Evolutionary conservation across 306 rosid species (phyloP).

Genomic region (Acacia melanoxylon): DNA sequence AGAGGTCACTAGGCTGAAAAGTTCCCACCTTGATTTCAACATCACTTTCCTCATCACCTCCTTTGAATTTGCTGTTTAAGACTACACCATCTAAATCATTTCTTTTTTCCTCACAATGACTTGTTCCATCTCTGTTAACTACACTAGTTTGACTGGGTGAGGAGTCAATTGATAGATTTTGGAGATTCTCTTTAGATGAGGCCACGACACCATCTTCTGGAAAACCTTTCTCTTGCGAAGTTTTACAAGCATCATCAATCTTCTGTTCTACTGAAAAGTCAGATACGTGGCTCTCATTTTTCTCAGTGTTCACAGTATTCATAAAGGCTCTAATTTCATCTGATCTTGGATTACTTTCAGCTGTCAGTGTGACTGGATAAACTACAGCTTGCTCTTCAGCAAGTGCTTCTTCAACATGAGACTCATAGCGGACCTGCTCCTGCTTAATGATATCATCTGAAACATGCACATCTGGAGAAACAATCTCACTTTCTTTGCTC

Average conservation of each 20-base stretch:
- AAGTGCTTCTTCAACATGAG: conserved; percentile 33
- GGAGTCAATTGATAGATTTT: conserved; percentile 29
- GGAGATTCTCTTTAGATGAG: conserved; percentile 26
- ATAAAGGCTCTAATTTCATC: conserved; percentile 36
- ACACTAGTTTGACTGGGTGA: conserved; percentile 32
- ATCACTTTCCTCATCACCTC: conserved; percentile 33
- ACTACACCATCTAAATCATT: conserved; percentile 31
- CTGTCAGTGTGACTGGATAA: conserved; percentile 19
- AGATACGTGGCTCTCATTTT: conserved; percentile 13
- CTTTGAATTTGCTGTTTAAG: conserved; percentile 29
- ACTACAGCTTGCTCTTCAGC: conserved; percentile 39
- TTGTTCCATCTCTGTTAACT: conserved; percentile 19
- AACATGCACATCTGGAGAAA: conserved; percentile 33
- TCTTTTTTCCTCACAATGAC: conserved; percentile 24
- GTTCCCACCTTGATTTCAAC: conserved; percentile 19
- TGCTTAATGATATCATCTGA: conserved; percentile 30
- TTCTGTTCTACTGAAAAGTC: conserved; percentile 31
- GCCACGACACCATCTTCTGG: conserved; percentile 22
- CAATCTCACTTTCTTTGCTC: conserved; percentile 32
- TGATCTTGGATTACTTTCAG: conserved; percentile 21
- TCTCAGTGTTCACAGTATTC: conserved; percentile 29
- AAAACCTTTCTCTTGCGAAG: conserved; percentile 24
- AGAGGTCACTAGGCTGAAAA: conserved; percentile 32
- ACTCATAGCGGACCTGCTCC: conserved; percentile 19
- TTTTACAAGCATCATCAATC: conserved; percentile 13